Evolutionary conservation across 2,329 filamentous ascomycete species (phyloP).

Genomic region (Leptodontidium sp.): DNA sequence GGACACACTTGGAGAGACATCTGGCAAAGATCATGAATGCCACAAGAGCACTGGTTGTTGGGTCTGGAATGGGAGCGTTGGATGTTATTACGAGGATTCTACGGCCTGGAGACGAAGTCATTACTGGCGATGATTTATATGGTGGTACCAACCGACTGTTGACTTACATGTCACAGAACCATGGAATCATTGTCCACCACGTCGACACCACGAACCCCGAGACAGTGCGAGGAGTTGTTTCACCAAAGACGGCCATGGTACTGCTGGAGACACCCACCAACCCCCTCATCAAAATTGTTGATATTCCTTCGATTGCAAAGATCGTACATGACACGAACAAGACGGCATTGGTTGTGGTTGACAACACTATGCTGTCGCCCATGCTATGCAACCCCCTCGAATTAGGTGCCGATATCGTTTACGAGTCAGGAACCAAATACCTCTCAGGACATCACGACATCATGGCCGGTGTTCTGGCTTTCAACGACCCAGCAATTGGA

Average conservation of each 20-base stretch:
- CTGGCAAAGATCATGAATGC: conserved; percentile 99
- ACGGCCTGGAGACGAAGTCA: conserved; percentile 92
- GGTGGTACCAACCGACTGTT: conserved; percentile 93
- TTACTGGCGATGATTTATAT: conserved; percentile 96
- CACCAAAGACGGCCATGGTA: conserved; percentile 89
- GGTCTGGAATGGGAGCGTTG: conserved; percentile 95
- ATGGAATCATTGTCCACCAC: conserved; percentile 93
- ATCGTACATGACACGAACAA: conserved; percentile 80
- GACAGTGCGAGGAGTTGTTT: conserved; percentile 73
- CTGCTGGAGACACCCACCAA: conserved; percentile 97
- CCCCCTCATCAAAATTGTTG: conserved; percentile 96
- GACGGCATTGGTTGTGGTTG: conserved; percentile 85
- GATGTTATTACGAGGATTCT: conserved; percentile 95
- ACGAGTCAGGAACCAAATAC: conserved; percentile 98
- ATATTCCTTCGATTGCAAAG: conserved; percentile 81
- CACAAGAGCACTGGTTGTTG: conserved; percentile 87
- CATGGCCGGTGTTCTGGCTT: conserved; percentile 96
- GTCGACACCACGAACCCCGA: conserved; percentile 89
- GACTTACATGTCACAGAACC: conserved; percentile 88
- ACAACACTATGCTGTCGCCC: conserved; percentile 99
- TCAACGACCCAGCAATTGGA: conserved; percentile 82
- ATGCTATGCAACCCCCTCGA: conserved; percentile 94
- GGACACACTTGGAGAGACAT: conserved; percentile 94
- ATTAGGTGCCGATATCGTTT: conserved; percentile 93
- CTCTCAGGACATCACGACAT: conserved; percentile 97